phyloP scores from a whole-genome alignment of 1,284 basidiomycete genomes.

The Veloporphyrellus conicus region DNA sequence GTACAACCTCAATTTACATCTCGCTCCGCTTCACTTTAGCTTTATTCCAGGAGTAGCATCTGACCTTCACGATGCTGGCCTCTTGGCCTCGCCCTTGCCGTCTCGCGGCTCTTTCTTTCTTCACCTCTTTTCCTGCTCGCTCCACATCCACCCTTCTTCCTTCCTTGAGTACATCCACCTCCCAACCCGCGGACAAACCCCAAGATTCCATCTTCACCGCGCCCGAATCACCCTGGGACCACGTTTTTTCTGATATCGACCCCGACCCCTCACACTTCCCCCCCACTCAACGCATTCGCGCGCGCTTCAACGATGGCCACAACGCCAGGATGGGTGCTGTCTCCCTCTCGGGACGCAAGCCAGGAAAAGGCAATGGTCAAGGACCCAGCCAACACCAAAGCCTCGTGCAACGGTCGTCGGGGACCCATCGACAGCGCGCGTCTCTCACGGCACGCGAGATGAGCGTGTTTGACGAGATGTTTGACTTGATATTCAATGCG shows the following conservation, averaged over 20 bases:
- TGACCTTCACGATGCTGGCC: not conserved
- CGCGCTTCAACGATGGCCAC: not conserved
- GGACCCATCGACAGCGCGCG: conserved; percentile 39
- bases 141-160: not conserved
- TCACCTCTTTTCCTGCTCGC: not conserved
- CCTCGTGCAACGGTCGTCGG: conserved; percentile 14
- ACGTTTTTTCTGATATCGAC: conserved; percentile 47
- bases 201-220: conserved; percentile 38
- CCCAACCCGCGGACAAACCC: not conserved
- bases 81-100: not conserved
- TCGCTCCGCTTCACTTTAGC: too few relatives aligned
- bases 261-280: conserved; percentile 25
- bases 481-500: conserved; percentile 64
- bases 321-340: not conserved
- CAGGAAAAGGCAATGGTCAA: not conserved
- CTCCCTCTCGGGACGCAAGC: not conserved
- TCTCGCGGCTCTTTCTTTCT: conserved; percentile 5
- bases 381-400: not conserved
- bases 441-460: conserved; percentile 66
- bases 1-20: too few relatives aligned
- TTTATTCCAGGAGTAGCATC: too few relatives aligned
- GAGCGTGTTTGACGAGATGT: conserved; percentile 65
- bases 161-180: not conserved
- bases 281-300: conserved; percentile 3
- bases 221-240: conserved; percentile 50